Base-by-base conservation (phyloP, 345 rosid species). In the Odontarrhena argentea region DNA sequence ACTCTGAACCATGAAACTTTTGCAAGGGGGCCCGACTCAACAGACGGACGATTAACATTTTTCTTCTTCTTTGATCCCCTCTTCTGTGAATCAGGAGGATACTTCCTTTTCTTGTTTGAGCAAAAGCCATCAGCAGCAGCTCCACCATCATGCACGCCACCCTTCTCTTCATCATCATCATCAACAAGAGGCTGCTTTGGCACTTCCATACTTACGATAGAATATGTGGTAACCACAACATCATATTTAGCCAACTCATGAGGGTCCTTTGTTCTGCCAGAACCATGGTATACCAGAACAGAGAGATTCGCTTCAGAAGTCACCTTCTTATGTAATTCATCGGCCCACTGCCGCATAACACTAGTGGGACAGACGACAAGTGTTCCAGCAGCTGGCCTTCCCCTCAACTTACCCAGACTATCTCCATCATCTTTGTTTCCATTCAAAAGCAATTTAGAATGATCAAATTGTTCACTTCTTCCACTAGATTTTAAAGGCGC, bases 321-420 rank as follows among this genome's bases (percentile, higher is more conserved):
- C 54, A 94, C 99, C 81, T 94, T 94, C 75, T 71, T 87, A 14
- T 71, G 82, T 74, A 94, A 65, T 74, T 94, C 99, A 24, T 90
- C 96, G 6, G 79, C 84, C 99, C 99, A 94, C 66, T 94, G 99
- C 11, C 99, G 85, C 78, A 94, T 74, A 28, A 94, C 97, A 79
- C 99, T 94, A 4, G 96, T 88, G 35, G 99, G 99, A 80, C 99
- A 94, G 69, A 94, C 99, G 78, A 94, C 78, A 61, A 94, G 95
- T 14, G 99, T 94, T 74, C 99, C 99, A 57, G 89, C 94, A 62
- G 95, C 82, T 53, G 96, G 97, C 81, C 95, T 88, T 69, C 95
- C 92, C 67, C 59, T 85, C 50, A 70, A 66, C 58, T 70, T 79
- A 43, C 60, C 80, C 61, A 64, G 61, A 68, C 79, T 37, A 25